Evolutionary conservation across 2,329 filamentous ascomycete species (phyloP), one percentile per base, ranked within the genome.

Genomic region (Arthrobotrys pseudoclavata): DNA sequence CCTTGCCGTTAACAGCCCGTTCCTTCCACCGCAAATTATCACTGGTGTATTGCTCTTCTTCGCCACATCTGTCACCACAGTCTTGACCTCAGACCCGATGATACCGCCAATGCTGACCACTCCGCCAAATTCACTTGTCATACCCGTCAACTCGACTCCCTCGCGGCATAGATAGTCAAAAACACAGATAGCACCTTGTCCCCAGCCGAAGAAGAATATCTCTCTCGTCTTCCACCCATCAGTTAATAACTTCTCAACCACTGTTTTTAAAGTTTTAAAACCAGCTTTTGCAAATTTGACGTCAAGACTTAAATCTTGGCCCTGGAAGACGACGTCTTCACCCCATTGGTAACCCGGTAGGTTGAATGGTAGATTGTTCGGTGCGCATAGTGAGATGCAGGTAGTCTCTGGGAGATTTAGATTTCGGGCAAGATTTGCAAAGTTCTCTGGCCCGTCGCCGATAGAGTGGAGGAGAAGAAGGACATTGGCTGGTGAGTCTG

Each of bases 401-500:
- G 90, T 87, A 64, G 94, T 94, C 81, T 94, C 92, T 0, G 93
- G 93, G 2, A 97, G 88, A 77, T 87, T 86, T 77, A 97, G 84
- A 80, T 89, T 89, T 70, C 86, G 86, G 20, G 90, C 92, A 78
- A 97, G 91, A 52, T 85, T 84, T 76, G 88, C 87, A 83, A 96
- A 96, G 40, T 91, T 86, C 2, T 83, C 82, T 76, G 92, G 88
- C 37, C 88, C 89, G 84, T 97, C 94, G 79, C 94, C 94, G 12
- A 97, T 88, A 79, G 93, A 93, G 84, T 97, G 94, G 72, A 97
- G 89, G 63, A 97, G 88, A 82, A 97, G 85, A 79, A 97, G 89
- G 80, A 96, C 87, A 81, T 94, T 91, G 9, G 91, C 89, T 42
- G 87, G 85, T 22, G 79, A 18, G 72, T 79, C 70, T 76, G 80